These are phyloP conservation scores for Choanephora cucurbitarum DNA, from an alignment of 371 early-diverging fungal species.

Conservation along the genomic window DNA sequence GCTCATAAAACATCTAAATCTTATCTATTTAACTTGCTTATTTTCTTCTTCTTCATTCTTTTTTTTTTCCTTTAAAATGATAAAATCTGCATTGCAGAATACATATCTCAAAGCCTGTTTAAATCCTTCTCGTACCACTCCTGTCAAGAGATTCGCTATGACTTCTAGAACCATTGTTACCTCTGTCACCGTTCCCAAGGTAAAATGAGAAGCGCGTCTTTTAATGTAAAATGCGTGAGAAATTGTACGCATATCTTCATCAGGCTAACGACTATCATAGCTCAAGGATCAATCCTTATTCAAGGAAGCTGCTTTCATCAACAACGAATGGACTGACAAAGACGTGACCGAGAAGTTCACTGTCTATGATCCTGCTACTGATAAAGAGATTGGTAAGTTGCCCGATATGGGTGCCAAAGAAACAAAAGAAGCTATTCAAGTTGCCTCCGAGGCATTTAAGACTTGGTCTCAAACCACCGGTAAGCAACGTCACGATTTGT, in stretches of 20 bases:
- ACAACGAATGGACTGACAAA: slow-evolving; percentile 57
- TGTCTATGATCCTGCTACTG: slow-evolving; percentile 69
- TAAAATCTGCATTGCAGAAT: slow-evolving; percentile 30
- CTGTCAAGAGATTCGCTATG: slow-evolving; percentile 19
- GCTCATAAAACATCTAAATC: too few species aligned
- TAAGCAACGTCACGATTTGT: slow-evolving; percentile 60
- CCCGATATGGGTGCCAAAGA: slow-evolving; percentile 72
- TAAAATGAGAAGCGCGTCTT: slow-evolving; percentile 6
- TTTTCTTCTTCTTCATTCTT: slow-evolving; percentile 7
- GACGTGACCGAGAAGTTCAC: slow-evolving; percentile 44
- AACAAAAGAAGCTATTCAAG: slow-evolving; percentile 59
- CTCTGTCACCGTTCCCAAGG: slow-evolving; percentile 36
- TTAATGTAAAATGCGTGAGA: too few species aligned
- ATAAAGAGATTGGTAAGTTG: slow-evolving; percentile 63
- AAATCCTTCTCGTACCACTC: slow-evolving; percentile 20
- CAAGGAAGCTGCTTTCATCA: slow-evolving; percentile 53
- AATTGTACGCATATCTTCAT: too few species aligned
- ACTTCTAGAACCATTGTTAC: slow-evolving; percentile 23
- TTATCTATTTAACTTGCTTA: background rate
- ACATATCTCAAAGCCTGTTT: slow-evolving; percentile 39
- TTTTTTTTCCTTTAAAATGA: slow-evolving; percentile 13
- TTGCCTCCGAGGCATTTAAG: slow-evolving; percentile 62
- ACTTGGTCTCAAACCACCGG: slow-evolving; percentile 68
- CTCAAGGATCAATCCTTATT: slow-evolving; percentile 57
- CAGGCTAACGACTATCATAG: too few species aligned